Evolutionary conservation across 352 stramenopile species (phyloP).

Genomic region (Thraustochytrium sp.): DNA sequence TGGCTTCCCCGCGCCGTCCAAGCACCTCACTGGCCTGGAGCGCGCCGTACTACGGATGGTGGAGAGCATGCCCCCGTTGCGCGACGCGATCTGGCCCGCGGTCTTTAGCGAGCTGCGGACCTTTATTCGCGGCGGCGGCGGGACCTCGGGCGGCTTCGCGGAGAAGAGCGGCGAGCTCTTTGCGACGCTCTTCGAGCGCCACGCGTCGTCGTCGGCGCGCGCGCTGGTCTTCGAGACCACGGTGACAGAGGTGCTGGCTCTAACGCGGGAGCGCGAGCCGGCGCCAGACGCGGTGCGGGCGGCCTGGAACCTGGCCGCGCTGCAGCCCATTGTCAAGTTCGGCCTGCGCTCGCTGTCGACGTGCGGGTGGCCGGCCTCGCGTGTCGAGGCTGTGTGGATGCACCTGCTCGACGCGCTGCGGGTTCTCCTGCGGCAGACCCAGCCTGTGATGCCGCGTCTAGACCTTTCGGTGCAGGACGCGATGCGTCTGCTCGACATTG

Average conservation of each 20-base stretch:
- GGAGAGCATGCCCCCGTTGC: neutral
- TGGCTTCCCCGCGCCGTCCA: neutral
- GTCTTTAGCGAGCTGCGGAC: conserved; percentile 21
- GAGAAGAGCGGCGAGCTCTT: neutral
- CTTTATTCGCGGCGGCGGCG: neutral
- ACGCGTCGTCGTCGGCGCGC: neutral
- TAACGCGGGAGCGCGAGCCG: no score
- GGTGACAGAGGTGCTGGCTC: neutral
- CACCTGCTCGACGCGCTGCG: neutral
- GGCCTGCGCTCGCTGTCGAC: conserved; percentile 6
- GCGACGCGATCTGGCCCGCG: conserved; percentile 1
- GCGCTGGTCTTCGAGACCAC: conserved; percentile 36
- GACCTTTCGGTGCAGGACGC: neutral
- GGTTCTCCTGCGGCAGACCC: neutral
- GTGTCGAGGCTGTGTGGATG: conserved; percentile 28
- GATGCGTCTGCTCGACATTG: neutral
- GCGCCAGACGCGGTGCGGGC: neutral
- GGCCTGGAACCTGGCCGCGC: neutral
- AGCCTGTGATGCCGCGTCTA: neutral
- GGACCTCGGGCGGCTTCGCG: conserved; percentile 1
- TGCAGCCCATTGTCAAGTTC: conserved; percentile 32
- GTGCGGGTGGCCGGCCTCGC: neutral
- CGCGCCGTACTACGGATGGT: neutral
- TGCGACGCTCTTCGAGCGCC: neutral
- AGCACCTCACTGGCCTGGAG: conserved; percentile 21